Evolutionary conservation across 2,329 filamentous ascomycete genomes (phyloP).

Genomic region (Albifimbria verrucaria): DNA sequence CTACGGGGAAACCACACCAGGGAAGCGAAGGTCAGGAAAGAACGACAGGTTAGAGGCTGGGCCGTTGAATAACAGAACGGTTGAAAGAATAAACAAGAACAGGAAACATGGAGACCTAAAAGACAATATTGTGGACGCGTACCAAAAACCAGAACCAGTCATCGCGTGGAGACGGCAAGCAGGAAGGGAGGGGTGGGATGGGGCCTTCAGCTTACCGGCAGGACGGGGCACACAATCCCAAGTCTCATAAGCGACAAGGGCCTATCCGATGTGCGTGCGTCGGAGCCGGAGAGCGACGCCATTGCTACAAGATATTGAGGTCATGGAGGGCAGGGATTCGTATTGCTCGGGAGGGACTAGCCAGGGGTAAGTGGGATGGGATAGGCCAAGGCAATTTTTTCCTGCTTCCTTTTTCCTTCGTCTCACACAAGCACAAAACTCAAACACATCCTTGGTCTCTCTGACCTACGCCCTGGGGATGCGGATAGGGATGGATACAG

Average conservation of each 20-base stretch:
- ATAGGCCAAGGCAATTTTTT: no score
- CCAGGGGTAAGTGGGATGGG: no score
- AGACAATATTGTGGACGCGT: neutral
- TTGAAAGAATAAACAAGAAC: neutral
- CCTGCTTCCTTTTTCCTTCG: no score
- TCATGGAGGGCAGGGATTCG: neutral
- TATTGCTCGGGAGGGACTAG: neutral
- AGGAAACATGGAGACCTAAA: neutral
- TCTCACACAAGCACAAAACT: no score
- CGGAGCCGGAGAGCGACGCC: neutral
- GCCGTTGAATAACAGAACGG: neutral
- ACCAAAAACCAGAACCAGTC: neutral
- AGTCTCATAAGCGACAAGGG: neutral
- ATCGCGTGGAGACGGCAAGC: neutral
- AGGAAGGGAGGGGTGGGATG: neutral
- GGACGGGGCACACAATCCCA: neutral
- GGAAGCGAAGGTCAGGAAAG: neutral
- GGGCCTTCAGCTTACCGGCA: neutral
- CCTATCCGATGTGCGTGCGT: neutral
- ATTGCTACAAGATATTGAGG: neutral
- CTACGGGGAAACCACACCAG: neutral
- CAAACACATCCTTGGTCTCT: no score
- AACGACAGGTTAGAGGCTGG: neutral
- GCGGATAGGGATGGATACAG: no score
- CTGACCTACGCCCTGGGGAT: no score